Evolutionary conservation across 2,329 filamentous ascomycete genomes (phyloP), one percentile per base, ranked within the genome.

Genomic region (Passalora sequoiae): DNA sequence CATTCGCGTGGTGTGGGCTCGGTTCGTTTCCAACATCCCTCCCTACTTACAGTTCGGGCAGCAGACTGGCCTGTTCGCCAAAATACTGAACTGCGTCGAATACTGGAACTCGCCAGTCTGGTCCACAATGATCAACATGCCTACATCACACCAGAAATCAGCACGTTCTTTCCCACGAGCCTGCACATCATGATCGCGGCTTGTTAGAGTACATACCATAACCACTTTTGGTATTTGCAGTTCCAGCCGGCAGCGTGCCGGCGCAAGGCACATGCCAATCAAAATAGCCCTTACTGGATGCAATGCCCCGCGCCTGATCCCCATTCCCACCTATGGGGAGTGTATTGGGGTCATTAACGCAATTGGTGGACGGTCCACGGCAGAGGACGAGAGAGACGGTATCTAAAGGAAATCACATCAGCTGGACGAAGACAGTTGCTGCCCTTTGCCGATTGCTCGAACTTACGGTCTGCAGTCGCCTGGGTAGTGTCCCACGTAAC

Each of bases 121-220:
- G 37, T 50, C 44, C 16, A 47, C 47, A 36, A 50, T 50, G 9
- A 50, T 39, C 43, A 50, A 37, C 47, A 50, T 46, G 6, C 47
- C 47, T n/a, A n/a, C n/a, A n/a, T 27, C 24, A 7, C 6, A 7
- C 24, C 24, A 6, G 24, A 27, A 27, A 27, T 27, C 24, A 27
- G 24, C 24, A 27, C 24, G 6, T 12, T 27, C 24, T 7, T 27
- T 12, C 24, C 24, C 24, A 27, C 24, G 6, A 27, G 12, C 24
- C 6, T n/a, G n/a, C n/a, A n/a, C n/a, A n/a, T n/a, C n/a, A 6
- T 27, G 24, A 7, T 27, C 24, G 6, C 12, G 24, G 12, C 24
- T 27, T 27, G 12, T 12, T n/a, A n/a, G n/a, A n/a, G n/a, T n/a
- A n/a, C n/a, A n/a, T n/a, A n/a, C 24, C 24, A 33, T 47, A 39